These are phyloP conservation scores for Fusarium sacchari DNA, from an alignment of 2,329 filamentous ascomycete genomes.

Conservation along the genomic window DNA sequence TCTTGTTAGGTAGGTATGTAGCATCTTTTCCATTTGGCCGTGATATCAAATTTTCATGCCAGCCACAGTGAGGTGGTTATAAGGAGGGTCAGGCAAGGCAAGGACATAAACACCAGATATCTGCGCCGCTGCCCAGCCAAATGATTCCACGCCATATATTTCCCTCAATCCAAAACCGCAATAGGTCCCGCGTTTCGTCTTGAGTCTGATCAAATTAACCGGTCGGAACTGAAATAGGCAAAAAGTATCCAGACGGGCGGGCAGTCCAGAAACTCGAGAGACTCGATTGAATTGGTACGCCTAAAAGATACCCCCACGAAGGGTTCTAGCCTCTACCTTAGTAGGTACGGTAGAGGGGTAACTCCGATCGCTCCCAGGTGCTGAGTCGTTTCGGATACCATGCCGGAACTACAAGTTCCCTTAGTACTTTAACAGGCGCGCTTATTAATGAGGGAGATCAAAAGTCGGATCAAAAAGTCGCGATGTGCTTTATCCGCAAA, in stretches of 20 bases:
- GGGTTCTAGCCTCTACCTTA: no score
- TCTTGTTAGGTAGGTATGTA: no score
- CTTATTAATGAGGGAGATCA: conserved; percentile 14
- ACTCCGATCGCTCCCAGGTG: conserved; percentile 20
- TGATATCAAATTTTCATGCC: background rate
- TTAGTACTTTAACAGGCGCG: conserved; percentile 12
- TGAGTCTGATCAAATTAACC: conserved; percentile 30
- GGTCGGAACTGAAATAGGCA: conserved; percentile 31
- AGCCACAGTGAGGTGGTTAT: background rate
- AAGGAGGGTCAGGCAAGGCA: background rate
- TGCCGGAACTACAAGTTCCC: conserved; percentile 15
- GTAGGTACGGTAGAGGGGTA: conserved; percentile 30
- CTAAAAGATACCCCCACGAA: conserved; percentile 29
- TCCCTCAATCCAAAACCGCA: conserved; percentile 30
- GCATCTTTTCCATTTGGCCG: conserved; percentile 11
- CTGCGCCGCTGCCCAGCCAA: background rate
- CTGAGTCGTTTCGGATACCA: conserved; percentile 32
- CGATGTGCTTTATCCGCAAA: conserved; percentile 10
- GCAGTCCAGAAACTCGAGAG: conserved; percentile 11
- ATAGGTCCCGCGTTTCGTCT: conserved; percentile 1
- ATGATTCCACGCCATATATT: conserved; percentile 21
- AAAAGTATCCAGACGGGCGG: conserved; percentile 2
- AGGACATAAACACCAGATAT: conserved; percentile 7
- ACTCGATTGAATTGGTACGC: conserved; percentile 27
- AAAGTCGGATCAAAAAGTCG: background rate